Evolutionary conservation across 495 filamentous ascomycete species (phyloP).

Genomic region (Aspergillus saccharolyticus): DNA sequence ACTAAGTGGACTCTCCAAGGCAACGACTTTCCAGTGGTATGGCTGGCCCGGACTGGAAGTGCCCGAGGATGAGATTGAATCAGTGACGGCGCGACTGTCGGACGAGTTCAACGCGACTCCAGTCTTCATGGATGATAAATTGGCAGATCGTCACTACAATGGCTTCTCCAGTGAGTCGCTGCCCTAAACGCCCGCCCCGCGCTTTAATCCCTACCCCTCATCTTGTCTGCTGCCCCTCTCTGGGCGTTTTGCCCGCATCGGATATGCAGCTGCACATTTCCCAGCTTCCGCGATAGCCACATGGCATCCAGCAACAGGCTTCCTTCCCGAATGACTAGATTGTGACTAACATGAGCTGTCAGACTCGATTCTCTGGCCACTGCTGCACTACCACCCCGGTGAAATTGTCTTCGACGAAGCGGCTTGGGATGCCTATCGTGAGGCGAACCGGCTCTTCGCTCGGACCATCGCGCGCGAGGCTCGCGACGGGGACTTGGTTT

Average conservation of each 20-base stretch:
- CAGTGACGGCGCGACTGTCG: constrained; percentile 60
- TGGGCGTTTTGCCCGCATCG: background rate
- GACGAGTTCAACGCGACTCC: constrained; percentile 70
- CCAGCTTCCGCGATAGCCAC: background rate
- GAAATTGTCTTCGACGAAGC: constrained; percentile 96
- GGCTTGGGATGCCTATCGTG: constrained; percentile 85
- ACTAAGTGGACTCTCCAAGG: constrained; percentile 83
- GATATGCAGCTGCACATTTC: constrained; percentile 1
- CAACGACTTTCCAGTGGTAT: constrained; percentile 94
- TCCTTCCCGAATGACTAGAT: background rate
- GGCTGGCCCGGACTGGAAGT: constrained; percentile 92
- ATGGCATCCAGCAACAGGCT: constrained; percentile 1
- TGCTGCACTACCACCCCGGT: constrained; percentile 96
- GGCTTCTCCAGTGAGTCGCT: constrained; percentile 71
- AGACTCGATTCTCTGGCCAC: constrained; percentile 96
- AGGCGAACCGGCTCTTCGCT: constrained; percentile 86
- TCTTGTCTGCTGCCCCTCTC: constrained; percentile 11
- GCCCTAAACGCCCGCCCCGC: background rate
- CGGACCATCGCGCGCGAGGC: constrained; percentile 74
- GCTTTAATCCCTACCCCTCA: background rate
- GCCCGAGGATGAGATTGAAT: constrained; percentile 61
- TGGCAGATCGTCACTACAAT: constrained; percentile 79
- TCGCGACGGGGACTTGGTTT: constrained; percentile 85
- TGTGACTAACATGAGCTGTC: constrained; percentile 5
- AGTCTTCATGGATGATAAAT: constrained; percentile 72